Evolutionary conservation across 495 filamentous ascomycete genomes (phyloP), one percentile per base, ranked within the genome.

Genomic region (Lepidopterella palustris): DNA sequence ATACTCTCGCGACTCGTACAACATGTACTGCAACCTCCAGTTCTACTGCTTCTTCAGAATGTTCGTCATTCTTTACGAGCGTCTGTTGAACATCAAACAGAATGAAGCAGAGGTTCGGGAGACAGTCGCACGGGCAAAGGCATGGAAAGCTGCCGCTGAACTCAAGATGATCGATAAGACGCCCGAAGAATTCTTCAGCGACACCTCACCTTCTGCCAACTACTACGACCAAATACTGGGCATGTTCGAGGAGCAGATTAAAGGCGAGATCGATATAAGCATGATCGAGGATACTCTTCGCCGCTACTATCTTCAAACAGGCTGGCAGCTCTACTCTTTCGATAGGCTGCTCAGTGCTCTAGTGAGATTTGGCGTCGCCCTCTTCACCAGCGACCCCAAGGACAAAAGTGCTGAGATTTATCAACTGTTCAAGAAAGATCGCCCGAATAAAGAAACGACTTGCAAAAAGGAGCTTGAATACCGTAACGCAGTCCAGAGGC

Each of bases 21-120:
- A 90, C 61, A 80, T 97, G 66, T 99, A 92, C 74, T 86, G 84
- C 69, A 97, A 95, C 70, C 79, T 89, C 58, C 86, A 86, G 47
- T 88, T 99, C 45, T 92, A 87, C 66, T 89, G 89, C 74, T 96
- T 99, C 78, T 87, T 99, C 77, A 86, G 87, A 20, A 83, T 92
- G 32, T 95, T 97, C 72, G 84, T 93, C 71, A 86, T 87, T 2
- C 77, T 97, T 5, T 97, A 92, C 72, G 83, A 86, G 60, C 86
- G 95, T 32, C 80, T 99, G 11, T 75, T 84, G 56, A 82, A 85
- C 53, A 82, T 97, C 73, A 97, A 96, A 76, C 75, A 83, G 26
- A 82, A 84, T 65, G 89, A 87, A 70, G 79, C 78, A 18, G 79
- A 84, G 47, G 92, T 92, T 20, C 78, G 78, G 29, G 78, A 84